Conservation (phyloP, 257 asterid genomes). For the Ballota nigra region DNA sequence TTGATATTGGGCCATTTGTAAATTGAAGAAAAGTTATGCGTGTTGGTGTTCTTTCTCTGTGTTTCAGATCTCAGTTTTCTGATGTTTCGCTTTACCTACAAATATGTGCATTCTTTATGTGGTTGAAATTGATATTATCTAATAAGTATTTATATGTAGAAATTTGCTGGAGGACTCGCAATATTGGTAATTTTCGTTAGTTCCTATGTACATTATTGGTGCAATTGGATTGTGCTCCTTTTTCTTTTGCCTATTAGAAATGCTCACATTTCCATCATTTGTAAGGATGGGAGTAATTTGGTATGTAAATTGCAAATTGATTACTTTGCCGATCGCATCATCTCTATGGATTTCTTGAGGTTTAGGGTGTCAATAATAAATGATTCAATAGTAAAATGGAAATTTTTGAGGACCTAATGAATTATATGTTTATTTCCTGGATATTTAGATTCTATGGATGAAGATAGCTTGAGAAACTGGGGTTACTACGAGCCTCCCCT, state of each 20-base stretch:
- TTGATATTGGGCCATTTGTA: background rate
- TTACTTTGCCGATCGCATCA: background rate
- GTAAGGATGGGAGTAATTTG: background rate
- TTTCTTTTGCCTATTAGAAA: constrained; percentile 1
- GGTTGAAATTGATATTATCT: background rate
- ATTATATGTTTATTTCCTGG: constrained; percentile 20
- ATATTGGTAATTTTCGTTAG: background rate
- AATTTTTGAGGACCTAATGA: constrained; percentile 21
- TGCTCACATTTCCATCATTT: background rate
- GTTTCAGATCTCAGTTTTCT: constrained; percentile 26
- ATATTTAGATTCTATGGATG: constrained; percentile 71
- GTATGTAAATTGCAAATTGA: background rate
- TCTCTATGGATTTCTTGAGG: constrained; percentile 3
- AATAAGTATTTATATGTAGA: background rate
- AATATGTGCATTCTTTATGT: background rate
- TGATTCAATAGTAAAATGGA: constrained; percentile 20
- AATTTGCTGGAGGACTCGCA: background rate
- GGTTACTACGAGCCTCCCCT: constrained; percentile 82
- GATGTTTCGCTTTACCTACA: background rate
- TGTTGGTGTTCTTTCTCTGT: background rate
- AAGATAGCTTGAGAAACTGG: constrained; percentile 91
- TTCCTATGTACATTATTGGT: constrained; percentile 1
- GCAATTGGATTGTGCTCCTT: background rate
- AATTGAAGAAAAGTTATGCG: background rate
- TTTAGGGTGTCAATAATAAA: background rate